These are phyloP conservation scores for Starmerella khaoyaiensis DNA, from an alignment of 805 yeast genomes.

Conservation along the genomic window DNA sequence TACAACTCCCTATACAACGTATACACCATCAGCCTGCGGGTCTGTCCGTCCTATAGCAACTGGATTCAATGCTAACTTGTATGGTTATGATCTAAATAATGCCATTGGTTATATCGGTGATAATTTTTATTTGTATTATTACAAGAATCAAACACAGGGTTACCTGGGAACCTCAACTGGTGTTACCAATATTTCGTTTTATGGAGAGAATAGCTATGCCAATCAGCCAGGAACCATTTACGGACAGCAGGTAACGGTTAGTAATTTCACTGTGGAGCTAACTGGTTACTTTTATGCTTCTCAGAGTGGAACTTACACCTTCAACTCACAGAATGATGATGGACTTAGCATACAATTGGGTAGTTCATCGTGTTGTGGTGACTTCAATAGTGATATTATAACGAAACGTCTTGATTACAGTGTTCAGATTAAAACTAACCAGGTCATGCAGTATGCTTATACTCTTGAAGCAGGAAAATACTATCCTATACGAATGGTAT, in stretches of 20 bases:
- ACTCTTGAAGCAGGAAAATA: background rate
- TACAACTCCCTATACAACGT: no score
- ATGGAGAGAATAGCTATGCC: background rate
- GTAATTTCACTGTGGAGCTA: background rate
- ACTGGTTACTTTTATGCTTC: background rate
- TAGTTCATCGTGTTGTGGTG: conserved; percentile 3
- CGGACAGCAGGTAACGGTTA: background rate
- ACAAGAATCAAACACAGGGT: background rate
- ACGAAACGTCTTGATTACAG: background rate
- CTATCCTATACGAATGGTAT: conserved; percentile 2
- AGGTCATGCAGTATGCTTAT: background rate
- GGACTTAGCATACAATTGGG: conserved; percentile 3
- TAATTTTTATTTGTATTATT: no score
- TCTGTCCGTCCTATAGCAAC: no score
- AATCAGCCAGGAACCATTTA: background rate
- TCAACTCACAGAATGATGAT: background rate
- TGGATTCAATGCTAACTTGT: no score
- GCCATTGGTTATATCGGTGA: no score
- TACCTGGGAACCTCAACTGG: background rate
- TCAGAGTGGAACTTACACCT: background rate
- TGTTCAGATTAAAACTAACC: background rate
- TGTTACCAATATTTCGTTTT: background rate
- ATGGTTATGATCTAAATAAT: no score
- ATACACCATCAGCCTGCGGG: no score
- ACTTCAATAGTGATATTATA: background rate